These are phyloP conservation scores for Lavandula angustifolia DNA, from an alignment of 257 asterid species.

Conservation along the genomic window DNA sequence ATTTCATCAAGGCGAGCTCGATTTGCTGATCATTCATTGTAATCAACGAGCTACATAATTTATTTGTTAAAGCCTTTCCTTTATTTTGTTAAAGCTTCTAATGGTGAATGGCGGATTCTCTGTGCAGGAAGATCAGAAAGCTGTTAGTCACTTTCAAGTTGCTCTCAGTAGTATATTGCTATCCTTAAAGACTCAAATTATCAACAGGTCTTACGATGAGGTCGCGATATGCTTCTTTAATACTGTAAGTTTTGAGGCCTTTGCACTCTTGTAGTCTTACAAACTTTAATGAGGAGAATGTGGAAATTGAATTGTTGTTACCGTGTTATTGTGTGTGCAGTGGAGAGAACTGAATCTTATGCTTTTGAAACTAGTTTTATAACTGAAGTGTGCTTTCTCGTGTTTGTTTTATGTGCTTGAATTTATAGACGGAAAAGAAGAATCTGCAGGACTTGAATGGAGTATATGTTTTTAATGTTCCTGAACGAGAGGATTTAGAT, in stretches of 20 bases:
- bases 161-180: slow-evolving; percentile 60
- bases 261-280: slow-evolving; percentile 12
- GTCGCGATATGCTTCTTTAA: slow-evolving; percentile 91
- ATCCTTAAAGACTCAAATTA: slow-evolving; percentile 85
- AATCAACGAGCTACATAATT: neutral
- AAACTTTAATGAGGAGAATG: slow-evolving; percentile 15
- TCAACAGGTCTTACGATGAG: slow-evolving; percentile 88
- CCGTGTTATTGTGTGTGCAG: neutral
- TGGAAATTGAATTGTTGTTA: neutral
- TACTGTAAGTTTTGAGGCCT: slow-evolving; percentile 60
- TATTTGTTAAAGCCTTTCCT: slow-evolving; percentile 4
- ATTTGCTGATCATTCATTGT: neutral
- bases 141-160: slow-evolving; percentile 59
- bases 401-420: slow-evolving; percentile 32
- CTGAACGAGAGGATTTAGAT: slow-evolving; percentile 87
- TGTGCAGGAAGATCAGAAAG: slow-evolving; percentile 62
- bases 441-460: slow-evolving; percentile 84
- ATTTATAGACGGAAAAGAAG: slow-evolving; percentile 83
- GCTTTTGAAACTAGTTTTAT: neutral
- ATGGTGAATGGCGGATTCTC: slow-evolving; percentile 15
- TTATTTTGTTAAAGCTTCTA: neutral
- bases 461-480: slow-evolving; percentile 85
- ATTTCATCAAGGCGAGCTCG: neutral
- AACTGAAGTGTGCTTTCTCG: slow-evolving; percentile 27
- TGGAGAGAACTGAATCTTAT: slow-evolving; percentile 11